A percentile compares a stretch with the other conserved stretches of the same genome.
Evolutionary conservation across 345 rosid species (phyloP).

Genomic region (Salix caprea): DNA sequence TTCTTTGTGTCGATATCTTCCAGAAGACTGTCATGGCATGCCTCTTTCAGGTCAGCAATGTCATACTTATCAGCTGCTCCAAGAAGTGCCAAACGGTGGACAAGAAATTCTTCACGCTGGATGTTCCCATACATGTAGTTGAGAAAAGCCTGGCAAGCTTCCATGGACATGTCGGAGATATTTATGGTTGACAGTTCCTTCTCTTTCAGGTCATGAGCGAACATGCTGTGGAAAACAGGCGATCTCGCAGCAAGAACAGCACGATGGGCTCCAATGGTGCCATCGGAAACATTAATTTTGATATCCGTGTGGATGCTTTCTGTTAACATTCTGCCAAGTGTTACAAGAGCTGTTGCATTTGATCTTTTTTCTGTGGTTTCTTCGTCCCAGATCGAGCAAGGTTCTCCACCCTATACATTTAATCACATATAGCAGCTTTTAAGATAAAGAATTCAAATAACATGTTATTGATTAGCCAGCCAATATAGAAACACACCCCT

Average conservation of each 20-base stretch:
- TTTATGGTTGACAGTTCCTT: conserved; percentile 70
- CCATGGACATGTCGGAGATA: conserved; percentile 75
- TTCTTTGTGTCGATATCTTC: conserved; percentile 80
- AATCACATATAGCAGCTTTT: neutral
- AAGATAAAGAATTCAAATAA: neutral
- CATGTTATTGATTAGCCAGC: neutral
- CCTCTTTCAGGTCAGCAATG: conserved; percentile 70
- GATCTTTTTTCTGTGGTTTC: conserved; percentile 45
- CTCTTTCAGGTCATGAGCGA: conserved; percentile 81
- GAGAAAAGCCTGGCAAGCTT: conserved; percentile 75
- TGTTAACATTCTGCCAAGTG: conserved; percentile 73
- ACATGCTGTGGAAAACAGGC: conserved; percentile 87
- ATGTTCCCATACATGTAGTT: conserved; percentile 77
- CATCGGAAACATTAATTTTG: conserved; percentile 61
- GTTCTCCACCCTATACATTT: conserved; percentile 58
- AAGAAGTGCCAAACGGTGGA: conserved; percentile 69
- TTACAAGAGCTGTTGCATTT: conserved; percentile 51
- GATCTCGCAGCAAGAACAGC: conserved; percentile 89
- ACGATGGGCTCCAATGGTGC: conserved; percentile 86
- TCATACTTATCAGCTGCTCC: conserved; percentile 87
- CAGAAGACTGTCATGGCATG: conserved; percentile 73
- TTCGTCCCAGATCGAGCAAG: conserved; percentile 75
- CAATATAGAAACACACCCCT: conserved; percentile 40
- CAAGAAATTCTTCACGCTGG: conserved; percentile 58
- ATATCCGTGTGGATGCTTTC: conserved; percentile 84